A percentile compares a stretch with the other conserved stretches of the same genome.
Conservation (phyloP, 163 green algal species). For the Chloromonas sp. region DNA sequence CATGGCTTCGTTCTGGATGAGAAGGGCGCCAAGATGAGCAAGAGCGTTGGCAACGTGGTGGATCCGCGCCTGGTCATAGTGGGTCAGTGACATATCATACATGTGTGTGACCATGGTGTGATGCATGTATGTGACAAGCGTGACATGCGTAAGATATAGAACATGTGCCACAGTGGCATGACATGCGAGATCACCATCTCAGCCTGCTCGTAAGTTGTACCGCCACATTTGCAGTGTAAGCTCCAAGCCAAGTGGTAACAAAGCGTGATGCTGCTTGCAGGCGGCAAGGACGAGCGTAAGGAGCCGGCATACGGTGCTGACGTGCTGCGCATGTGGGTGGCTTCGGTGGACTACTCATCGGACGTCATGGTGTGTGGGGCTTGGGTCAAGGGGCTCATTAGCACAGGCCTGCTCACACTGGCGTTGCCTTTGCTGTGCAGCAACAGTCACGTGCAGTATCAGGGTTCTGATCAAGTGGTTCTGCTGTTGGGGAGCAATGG, state of each 20-base stretch:
- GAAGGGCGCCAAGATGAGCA: conserved; percentile 95
- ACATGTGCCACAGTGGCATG: too few relatives aligned
- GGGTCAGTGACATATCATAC: conserved; percentile 29
- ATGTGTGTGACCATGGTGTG: too few relatives aligned
- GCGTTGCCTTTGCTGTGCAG: neutral
- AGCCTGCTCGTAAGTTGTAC: too few relatives aligned
- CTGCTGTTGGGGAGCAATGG: too few relatives aligned
- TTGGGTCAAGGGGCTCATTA: neutral
- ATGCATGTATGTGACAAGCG: too few relatives aligned
- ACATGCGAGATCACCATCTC: too few relatives aligned
- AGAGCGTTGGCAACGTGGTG: conserved; percentile 94
- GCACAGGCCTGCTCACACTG: neutral
- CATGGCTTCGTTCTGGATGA: conserved; percentile 98
- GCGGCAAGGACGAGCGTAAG: conserved; percentile 29
- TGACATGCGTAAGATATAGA: too few relatives aligned
- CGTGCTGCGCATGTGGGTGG: conserved; percentile 93
- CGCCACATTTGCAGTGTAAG: too few relatives aligned
- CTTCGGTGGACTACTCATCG: conserved; percentile 87
- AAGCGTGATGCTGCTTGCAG: neutral
- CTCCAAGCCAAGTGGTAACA: too few relatives aligned
- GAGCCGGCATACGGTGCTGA: conserved; percentile 92
- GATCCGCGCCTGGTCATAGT: conserved; percentile 89
- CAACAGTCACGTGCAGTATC: too few relatives aligned
- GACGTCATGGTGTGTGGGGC: conserved; percentile 76
- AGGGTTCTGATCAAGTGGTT: too few relatives aligned